phyloP scores from a whole-genome alignment of 345 rosid genomes.

The Boechera retrofracta region DNA sequence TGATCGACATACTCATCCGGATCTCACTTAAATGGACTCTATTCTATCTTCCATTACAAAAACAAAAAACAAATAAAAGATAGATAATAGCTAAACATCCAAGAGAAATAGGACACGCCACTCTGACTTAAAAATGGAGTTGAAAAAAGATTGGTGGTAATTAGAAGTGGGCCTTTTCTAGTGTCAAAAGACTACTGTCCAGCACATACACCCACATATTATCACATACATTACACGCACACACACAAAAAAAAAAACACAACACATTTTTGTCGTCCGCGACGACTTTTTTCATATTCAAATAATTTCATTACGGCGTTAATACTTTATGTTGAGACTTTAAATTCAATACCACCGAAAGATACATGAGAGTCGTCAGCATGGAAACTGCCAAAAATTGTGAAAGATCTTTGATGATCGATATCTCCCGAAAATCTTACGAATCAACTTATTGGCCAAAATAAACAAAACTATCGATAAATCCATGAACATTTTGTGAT shows the following conservation, averaged over 20 bases:
- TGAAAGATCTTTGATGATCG: neutral
- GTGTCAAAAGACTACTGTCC: slow-evolving; percentile 8
- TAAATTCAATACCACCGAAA: neutral
- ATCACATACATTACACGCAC: neutral
- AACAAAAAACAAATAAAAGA: neutral
- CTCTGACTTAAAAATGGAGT: neutral
- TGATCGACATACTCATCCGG: slow-evolving; percentile 6
- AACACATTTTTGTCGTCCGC: slow-evolving; percentile 19
- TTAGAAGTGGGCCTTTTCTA: slow-evolving; percentile 10
- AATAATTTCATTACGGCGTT: neutral
- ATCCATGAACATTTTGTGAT: neutral
- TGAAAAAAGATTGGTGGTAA: slow-evolving; percentile 20
- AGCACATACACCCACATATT: neutral
- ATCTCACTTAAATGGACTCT: neutral
- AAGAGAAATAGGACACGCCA: slow-evolving; percentile 28
- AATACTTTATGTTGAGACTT: neutral
- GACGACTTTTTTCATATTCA: slow-evolving; percentile 24
- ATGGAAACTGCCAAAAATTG: neutral
- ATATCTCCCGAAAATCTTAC: neutral
- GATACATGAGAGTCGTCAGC: neutral
- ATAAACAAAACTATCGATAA: neutral
- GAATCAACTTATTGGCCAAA: neutral
- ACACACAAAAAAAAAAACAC: neutral
- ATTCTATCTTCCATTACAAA: neutral
- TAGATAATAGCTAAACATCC: slow-evolving; percentile 15